A percentile compares a stretch with the other conserved stretches of the same genome.
Conservation (phyloP, 371 early-diverging fungal species). For the Syncephalastrum sp. region DNA sequence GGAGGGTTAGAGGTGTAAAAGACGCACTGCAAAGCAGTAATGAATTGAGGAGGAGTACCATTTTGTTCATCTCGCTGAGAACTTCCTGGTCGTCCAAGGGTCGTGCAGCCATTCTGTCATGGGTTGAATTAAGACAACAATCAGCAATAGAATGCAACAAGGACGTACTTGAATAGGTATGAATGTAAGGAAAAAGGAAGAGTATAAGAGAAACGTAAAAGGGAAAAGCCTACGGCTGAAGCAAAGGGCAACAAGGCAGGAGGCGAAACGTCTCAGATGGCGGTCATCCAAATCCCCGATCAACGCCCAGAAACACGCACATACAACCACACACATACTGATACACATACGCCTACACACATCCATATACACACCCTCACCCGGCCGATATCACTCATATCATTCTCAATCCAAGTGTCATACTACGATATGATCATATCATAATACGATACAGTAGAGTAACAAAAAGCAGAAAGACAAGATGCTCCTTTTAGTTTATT, state of each 20-base stretch:
- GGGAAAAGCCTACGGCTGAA: not conserved
- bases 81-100: conserved; percentile 94
- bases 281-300: not conserved
- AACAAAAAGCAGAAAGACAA: conserved; percentile 5
- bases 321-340: too few relatives aligned
- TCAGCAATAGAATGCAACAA: too few relatives aligned
- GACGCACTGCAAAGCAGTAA: not conserved
- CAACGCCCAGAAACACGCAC: too few relatives aligned
- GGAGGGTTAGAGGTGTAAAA: not conserved
- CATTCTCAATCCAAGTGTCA: too few relatives aligned
- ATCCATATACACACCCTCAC: not conserved
- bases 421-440: not conserved
- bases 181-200: not conserved
- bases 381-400: not conserved
- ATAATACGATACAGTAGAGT: not conserved
- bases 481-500: not conserved
- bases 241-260: conserved; percentile 4
- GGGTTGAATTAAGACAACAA: too few relatives aligned
- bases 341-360: not conserved
- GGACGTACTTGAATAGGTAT: too few relatives aligned
- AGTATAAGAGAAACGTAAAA: conserved; percentile 1
- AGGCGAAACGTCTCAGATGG: not conserved
- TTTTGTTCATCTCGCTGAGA: conserved; percentile 82
- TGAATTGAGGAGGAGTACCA: conserved; percentile 49
- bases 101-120: conserved; percentile 41